Evolutionary conservation across 1,139 yeast genomes (phyloP), one percentile per base, ranked within the genome.

Genomic region (Taphrina wiesneri): DNA sequence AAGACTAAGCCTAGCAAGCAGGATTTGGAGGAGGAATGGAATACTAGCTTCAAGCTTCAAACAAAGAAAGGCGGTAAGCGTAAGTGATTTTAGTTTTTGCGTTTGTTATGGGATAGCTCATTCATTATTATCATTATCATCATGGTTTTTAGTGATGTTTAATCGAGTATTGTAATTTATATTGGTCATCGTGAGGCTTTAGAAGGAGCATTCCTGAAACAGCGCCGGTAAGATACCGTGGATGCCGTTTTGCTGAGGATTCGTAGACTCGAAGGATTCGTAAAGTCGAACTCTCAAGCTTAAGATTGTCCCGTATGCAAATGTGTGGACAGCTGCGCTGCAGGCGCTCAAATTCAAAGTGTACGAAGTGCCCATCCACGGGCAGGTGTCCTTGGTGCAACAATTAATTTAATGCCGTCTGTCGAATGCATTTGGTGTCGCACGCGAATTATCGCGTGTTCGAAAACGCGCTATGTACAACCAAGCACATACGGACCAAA

Each of bases 11-110:
- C 69, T 61, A 53, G 66, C 69, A 34, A 67, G 65, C 52, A 59
- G 67, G 46, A 51, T 66, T 6, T 41, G 39, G 63, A 51, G 65
- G 47, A 62, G 54, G 49, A 89, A 47, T 90, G 96, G 95, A 87
- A 83, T 66, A 74, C 77, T 61, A 78, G 82, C 63, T 86, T 86
- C 77, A 86, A 85, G 75, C 88, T 86, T 46, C 88, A 85, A 26
- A 79, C 85, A 56, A 87, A 86, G 76, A 88, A 87, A 80, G 53
- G 62, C 53, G 62, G 62, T 15, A 56, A 54, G 59, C 59, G 59
- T n/a, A 54, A 54, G 41, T 30, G 45, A 52, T 52, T 52, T 49
- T 49, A 30, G 54, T 49, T 49, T 49, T 49, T 49, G 54, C 54
- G 54, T 49, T 49, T 26, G 36, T 26, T 26, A 26, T 17, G 34